Percentiles rank a stretch among this genome's conserved stretches.
Conservation (phyloP, 2,329 filamentous ascomycete genomes). For the Phoma sp. region DNA sequence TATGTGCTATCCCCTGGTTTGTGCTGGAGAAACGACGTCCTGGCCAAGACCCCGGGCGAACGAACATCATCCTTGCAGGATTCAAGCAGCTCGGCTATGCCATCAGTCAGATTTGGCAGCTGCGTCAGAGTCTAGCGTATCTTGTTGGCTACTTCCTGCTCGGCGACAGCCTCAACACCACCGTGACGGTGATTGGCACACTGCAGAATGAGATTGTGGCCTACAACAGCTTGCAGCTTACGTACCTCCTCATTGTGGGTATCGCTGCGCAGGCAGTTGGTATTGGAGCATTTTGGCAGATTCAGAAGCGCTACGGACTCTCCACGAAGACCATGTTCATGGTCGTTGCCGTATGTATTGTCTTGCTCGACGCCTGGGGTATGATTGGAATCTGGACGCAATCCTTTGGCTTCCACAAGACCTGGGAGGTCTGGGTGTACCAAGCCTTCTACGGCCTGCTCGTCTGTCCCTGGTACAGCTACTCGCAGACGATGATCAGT, state of each 20-base stretch:
- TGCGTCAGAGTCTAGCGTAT: conserved; percentile 71
- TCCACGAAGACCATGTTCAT: conserved; percentile 74
- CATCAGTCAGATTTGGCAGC: conserved; percentile 64
- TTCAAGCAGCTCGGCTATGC: conserved; percentile 66
- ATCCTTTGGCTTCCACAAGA: conserved; percentile 60
- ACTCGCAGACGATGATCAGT: conserved; percentile 73
- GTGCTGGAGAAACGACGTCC: conserved; percentile 68
- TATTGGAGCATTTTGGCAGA: conserved; percentile 66
- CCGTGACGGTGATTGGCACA: conserved; percentile 70
- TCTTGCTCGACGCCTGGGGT: conserved; percentile 66
- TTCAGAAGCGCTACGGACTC: conserved; percentile 66
- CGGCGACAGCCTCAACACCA: conserved; percentile 73
- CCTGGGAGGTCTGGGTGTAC: conserved; percentile 60
- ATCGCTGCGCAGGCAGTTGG: conserved; percentile 68
- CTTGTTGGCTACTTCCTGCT: conserved; percentile 69
- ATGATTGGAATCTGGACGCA: conserved; percentile 66
- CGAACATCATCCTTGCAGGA: conserved; percentile 62
- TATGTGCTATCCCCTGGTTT: conserved; percentile 72
- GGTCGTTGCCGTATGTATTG: conserved; percentile 65
- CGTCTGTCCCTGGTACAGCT: conserved; percentile 74
- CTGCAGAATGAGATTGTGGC: conserved; percentile 69
- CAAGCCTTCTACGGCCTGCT: conserved; percentile 68
- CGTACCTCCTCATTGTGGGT: conserved; percentile 70
- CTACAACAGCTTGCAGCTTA: conserved; percentile 69
- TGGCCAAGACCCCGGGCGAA: conserved; percentile 60